Evolutionary conservation across 2,329 filamentous ascomycete genomes (phyloP).

Genomic region (Alternaria triticina): DNA sequence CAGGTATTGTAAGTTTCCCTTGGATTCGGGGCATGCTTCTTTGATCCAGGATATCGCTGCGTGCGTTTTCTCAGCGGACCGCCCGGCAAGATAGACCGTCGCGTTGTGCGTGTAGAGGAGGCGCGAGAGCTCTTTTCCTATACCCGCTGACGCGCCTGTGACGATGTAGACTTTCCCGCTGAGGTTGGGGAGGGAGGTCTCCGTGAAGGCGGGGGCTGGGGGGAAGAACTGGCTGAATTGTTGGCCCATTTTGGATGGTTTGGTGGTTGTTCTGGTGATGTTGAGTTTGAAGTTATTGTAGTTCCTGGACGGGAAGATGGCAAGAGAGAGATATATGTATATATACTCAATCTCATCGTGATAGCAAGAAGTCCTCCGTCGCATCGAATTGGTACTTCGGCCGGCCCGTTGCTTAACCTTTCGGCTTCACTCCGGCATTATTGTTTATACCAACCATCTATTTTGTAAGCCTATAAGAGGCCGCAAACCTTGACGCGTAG

Average conservation of each 20-base stretch:
- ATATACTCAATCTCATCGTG: neutral
- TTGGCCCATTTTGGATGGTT: neutral
- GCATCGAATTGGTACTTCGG: neutral
- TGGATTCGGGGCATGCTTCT: neutral
- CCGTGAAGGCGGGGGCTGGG: slow-evolving; percentile 50
- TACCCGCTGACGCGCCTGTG: slow-evolving; percentile 54
- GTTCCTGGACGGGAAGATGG: neutral
- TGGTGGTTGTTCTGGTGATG: too few species aligned
- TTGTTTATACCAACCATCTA: neutral
- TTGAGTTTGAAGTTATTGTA: too few species aligned
- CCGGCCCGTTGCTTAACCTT: neutral
- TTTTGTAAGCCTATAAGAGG: neutral
- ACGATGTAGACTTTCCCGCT: slow-evolving; percentile 54
- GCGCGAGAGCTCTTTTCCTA: slow-evolving; percentile 58
- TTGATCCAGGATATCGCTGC: neutral
- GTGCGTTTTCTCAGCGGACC: slow-evolving; percentile 31
- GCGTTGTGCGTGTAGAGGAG: slow-evolving; percentile 61
- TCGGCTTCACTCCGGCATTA: neutral
- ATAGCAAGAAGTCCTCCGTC: neutral
- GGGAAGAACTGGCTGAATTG: slow-evolving; percentile 28
- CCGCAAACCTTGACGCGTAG: neutral
- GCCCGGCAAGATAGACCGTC: slow-evolving; percentile 61
- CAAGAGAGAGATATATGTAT: neutral
- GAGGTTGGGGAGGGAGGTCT: slow-evolving; percentile 51
- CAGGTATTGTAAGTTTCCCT: neutral